phyloP scores from a whole-genome alignment of 345 rosid species.

The Aethionema arabicum region DNA sequence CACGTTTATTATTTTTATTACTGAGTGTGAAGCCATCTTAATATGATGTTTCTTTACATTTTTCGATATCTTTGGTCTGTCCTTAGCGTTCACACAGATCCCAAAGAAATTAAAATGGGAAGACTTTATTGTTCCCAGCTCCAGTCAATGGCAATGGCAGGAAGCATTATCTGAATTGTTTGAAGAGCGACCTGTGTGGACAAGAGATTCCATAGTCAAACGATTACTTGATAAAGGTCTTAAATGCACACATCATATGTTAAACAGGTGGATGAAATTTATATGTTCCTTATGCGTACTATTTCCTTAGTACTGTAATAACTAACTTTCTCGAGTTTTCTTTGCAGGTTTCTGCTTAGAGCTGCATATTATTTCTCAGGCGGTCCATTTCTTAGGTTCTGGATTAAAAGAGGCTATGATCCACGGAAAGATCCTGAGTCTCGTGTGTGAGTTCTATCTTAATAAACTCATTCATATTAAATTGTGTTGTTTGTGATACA shows the following conservation, averaged over 20 bases:
- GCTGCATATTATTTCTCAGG: constrained; percentile 76
- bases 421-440: constrained; percentile 85
- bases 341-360: constrained; percentile 60
- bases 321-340: neutral
- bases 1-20: neutral
- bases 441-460: constrained; percentile 53
- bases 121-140: constrained; percentile 47
- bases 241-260: constrained; percentile 48
- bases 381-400: constrained; percentile 74
- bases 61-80: constrained; percentile 22
- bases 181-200: constrained; percentile 90
- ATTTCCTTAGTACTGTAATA: neutral
- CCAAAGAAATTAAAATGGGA: constrained; percentile 82
- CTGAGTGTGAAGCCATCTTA: constrained; percentile 14
- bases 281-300: neutral
- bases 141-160: constrained; percentile 78
- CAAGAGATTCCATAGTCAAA: constrained; percentile 65
- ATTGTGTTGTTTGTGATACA: constrained; percentile 10
- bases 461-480: constrained; percentile 5
- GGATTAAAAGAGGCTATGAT: constrained; percentile 86
- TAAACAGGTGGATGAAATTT: constrained; percentile 52
- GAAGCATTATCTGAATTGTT: constrained; percentile 71
- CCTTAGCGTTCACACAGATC: constrained; percentile 70
- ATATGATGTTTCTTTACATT: neutral
- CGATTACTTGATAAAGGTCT: constrained; percentile 65